A percentile compares a stretch with the other conserved stretches of the same genome.
phyloP scores from a whole-genome alignment of 176 grass and related monocot genomes.

The Oropetium thomaeum region DNA sequence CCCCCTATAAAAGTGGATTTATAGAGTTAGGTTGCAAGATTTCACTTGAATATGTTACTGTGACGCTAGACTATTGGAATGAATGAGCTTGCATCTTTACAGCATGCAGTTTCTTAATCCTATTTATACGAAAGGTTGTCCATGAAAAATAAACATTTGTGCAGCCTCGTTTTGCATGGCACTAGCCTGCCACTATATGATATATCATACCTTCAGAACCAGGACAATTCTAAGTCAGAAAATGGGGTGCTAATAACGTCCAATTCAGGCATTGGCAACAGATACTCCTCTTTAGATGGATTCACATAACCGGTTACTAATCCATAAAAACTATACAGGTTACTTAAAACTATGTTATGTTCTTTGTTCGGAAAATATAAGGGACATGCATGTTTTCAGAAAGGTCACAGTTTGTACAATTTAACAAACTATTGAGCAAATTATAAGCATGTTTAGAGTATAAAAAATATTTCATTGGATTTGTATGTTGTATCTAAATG shows the following conservation, averaged over 20 bases:
- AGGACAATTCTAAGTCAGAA: background rate
- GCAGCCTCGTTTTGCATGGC: background rate
- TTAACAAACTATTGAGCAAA: background rate
- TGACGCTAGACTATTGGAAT: background rate
- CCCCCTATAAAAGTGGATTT: slow-evolving; percentile 58
- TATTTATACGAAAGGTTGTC: background rate
- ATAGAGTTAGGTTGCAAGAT: slow-evolving; percentile 3
- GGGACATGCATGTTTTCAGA: no score
- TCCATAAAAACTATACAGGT: background rate
- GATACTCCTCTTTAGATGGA: background rate
- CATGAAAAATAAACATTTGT: background rate
- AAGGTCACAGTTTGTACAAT: background rate
- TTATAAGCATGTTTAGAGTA: background rate
- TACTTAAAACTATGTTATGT: slow-evolving; percentile 1
- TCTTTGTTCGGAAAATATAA: background rate
- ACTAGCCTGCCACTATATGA: background rate
- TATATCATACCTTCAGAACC: background rate
- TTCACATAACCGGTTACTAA: background rate
- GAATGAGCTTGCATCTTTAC: background rate
- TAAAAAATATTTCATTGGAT: no score
- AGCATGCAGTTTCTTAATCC: background rate
- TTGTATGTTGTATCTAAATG: background rate
- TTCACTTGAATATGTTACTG: background rate
- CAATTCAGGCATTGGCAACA: background rate
- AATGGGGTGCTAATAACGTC: background rate